Percentiles rank a stretch among this genome's conserved stretches.
These are phyloP conservation scores for Ogataea naganishii DNA, from an alignment of 805 yeast genomes.

Conservation along the genomic window DNA sequence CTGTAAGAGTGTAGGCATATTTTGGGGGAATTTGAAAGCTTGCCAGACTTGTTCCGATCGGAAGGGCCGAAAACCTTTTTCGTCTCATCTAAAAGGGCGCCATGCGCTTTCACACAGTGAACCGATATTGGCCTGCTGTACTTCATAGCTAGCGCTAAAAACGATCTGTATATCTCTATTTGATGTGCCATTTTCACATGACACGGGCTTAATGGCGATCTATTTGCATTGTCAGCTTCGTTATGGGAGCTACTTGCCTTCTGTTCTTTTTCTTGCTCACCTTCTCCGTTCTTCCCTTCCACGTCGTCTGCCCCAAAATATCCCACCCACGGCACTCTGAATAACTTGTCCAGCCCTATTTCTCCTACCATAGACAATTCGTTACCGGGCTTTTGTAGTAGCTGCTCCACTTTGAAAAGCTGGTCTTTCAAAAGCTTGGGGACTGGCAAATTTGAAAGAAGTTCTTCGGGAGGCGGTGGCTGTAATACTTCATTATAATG, in stretches of 20 bases:
- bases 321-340: constrained; percentile 57
- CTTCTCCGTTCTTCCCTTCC: constrained; percentile 6
- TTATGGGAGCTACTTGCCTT: constrained; percentile 10
- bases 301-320: constrained; percentile 28
- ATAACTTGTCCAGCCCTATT: constrained; percentile 79
- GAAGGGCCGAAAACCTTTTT: constrained; percentile 5
- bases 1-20: constrained; percentile 78
- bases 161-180: constrained; percentile 34
- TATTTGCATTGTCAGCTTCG: background rate
- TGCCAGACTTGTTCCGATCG: constrained; percentile 3
- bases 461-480: constrained; percentile 25
- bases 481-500: constrained; percentile 56
- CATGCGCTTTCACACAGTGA: constrained; percentile 82
- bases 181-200: constrained; percentile 66
- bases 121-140: constrained; percentile 50
- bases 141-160: constrained; percentile 46
- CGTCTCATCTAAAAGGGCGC: constrained; percentile 41
- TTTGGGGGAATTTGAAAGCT: constrained; percentile 19
- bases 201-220: constrained; percentile 18
- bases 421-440: constrained; percentile 41
- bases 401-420: constrained; percentile 22
- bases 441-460: constrained; percentile 46
- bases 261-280: too few relatives aligned
- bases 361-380: constrained; percentile 60
- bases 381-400: constrained; percentile 14